Base-by-base conservation (phyloP, 2,329 filamentous ascomycete species). In the Exserohilum turcica region DNA sequence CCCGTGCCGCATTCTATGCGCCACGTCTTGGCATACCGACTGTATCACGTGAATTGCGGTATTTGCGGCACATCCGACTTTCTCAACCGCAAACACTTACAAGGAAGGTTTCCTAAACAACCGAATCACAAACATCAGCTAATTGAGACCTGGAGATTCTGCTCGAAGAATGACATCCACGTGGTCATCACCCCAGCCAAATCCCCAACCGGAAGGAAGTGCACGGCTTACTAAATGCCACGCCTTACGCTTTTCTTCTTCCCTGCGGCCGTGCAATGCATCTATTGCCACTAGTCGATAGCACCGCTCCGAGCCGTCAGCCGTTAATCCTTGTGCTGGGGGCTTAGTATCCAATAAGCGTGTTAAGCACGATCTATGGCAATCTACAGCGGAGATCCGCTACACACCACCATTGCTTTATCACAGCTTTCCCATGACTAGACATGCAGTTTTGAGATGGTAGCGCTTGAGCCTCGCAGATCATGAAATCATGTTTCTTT, bases 371-470 rank as follows among this genome's bases (percentile, higher is more conserved):
- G 29, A 16, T 21, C 6, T 37, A 40, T n/a, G 31, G 32, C 15
- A 43, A 36, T 27, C 38, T 42, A 31, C 24, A 15, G n/a, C 24
- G 38, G 21, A 42, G 43, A 43, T 42, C 36, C 42, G 10, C 37
- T 52, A 43, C 49, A 52, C 31, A 31, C 49, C 31, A 40, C 28
- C 15, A 36, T n/a, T 37, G 24, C 44, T 10, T 16, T 28, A 13
- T n/a, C 19, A 31, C 24, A 43, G 24, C 37, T 21, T 32, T 19
- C 24, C 15, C 37, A 19, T 32, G 21, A 31, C 33, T 27, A 16
- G 32, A 42, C n/a, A 36, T 40, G 35, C 28, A 24, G 16, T 24
- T 32, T n/a, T 13, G 16, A 27, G 35, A 18, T 27, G 28, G 6
- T 28, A 9, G 37, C 24, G 5, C 12, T 8, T 8, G 29, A 31